Evolutionary conservation across 371 early-diverging fungal species (phyloP).

Genomic region (Mortierella polycephala): DNA sequence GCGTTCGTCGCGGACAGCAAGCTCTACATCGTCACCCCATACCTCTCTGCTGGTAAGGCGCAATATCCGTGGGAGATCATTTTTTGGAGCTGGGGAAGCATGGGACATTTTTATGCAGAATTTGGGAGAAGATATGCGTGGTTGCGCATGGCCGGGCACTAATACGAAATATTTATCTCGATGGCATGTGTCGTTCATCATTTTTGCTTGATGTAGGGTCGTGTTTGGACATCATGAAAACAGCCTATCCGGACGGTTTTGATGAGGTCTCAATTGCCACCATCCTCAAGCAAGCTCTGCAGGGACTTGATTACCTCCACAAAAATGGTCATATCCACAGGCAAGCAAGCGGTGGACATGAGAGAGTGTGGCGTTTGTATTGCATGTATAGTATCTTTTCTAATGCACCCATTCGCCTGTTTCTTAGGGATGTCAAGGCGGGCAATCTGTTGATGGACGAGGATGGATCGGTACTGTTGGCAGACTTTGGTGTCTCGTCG

Average conservation of each 20-base stretch:
- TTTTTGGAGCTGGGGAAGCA: background rate
- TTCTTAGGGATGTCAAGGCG: conserved; percentile 86
- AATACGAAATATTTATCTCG: background rate
- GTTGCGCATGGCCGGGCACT: background rate
- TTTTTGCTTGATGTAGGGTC: conserved; percentile 63
- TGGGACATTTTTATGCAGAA: background rate
- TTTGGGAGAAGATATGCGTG: background rate
- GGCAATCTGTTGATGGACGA: conserved; percentile 89
- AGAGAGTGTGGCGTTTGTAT: background rate
- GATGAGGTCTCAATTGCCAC: conserved; percentile 88
- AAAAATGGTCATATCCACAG: conserved; percentile 88
- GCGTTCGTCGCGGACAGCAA: conserved; percentile 86
- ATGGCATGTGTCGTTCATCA: background rate
- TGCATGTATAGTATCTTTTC: too few relatives aligned
- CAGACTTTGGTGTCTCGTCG: conserved; percentile 90
- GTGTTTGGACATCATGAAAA: conserved; percentile 90
- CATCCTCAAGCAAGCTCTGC: conserved; percentile 85
- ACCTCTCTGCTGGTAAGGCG: conserved; percentile 73
- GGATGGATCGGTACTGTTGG: conserved; percentile 83
- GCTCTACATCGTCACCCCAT: conserved; percentile 88
- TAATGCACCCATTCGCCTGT: background rate
- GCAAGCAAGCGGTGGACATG: conserved; percentile 17
- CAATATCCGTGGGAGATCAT: background rate
- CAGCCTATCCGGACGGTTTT: conserved; percentile 82
- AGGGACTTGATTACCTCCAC: conserved; percentile 89